Evolutionary conservation across 768 basidiomycete genomes (phyloP), one percentile per base, ranked within the genome.

Genomic region (Suillus tomentosus): DNA sequence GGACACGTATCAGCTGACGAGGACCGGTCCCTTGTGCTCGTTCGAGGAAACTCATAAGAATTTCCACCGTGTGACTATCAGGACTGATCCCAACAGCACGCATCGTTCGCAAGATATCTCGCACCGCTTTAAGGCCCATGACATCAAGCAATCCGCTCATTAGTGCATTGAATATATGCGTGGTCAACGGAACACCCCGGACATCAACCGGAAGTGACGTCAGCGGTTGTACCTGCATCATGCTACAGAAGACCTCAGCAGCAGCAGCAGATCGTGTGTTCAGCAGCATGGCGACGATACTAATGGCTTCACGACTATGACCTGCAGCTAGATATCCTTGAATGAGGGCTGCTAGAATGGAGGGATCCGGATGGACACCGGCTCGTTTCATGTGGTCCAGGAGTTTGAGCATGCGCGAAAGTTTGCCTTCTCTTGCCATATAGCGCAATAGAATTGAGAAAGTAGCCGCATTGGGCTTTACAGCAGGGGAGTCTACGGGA

Each of bases 381-480:
- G 73, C 69, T 17, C 71, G 58, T 48, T 77, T 67, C 83, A 90
- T 87, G 36, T 77, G 77, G 40, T 81, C 73, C 60, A 86, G 74
- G 53, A 88, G 74, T 31, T 76, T 72, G 62, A 84, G 69, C 10
- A 85, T 82, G 51, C 78, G 79, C 22, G 78, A 66, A 48, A 85
- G 74, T 67, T 86, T 80, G 39, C 76, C 76, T 43, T 77, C 78
- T 19, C 68, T 73, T 40, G 82, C 82, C 62, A 86, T 73, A 67
- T 84, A 79, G 70, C 85, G 82, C 73, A 91, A 85, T 65, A 90
- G 79, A 51, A 87, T 81, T 10, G 85, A 81, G 73, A 85, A 89
- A 0, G 91, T 92, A 14, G 79, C 77, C 10, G 82, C 80, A 67
- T 88, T 83, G 24, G 89, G 86, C 61, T 58, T 70, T 31, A 81